phyloP scores from a whole-genome alignment of 2,329 filamentous ascomycete species.

The Hypomyces perniciosus region DNA sequence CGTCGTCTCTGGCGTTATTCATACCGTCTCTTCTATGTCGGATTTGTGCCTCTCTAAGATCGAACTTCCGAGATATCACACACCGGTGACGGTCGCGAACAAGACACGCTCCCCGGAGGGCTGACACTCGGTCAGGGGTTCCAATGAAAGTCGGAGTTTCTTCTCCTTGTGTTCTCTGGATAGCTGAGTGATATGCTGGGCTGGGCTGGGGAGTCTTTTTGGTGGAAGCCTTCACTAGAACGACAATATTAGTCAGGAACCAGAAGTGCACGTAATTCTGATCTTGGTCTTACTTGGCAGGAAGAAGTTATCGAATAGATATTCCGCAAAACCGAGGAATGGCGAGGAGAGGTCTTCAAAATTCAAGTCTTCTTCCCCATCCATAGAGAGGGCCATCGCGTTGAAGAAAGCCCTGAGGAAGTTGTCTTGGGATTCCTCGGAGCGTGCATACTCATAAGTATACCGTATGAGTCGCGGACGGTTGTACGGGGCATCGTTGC shows the following conservation, averaged over 20 bases:
- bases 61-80: neutral
- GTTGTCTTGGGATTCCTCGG: neutral
- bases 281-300: slow-evolving; percentile 4
- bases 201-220: neutral
- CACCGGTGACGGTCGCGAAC: neutral
- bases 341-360: neutral
- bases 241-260: neutral
- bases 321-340: neutral
- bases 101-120: neutral
- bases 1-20: slow-evolving; percentile 5
- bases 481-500: neutral
- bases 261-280: too few species aligned
- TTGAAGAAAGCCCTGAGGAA: neutral
- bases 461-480: neutral
- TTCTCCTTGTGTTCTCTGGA: neutral
- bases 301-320: slow-evolving; percentile 12
- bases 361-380: neutral
- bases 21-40: neutral
- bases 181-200: neutral
- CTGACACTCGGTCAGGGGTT: neutral
- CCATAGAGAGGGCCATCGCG: neutral
- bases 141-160: neutral
- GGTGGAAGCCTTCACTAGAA: neutral
- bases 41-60: neutral
- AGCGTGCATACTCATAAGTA: slow-evolving; percentile 2